A percentile compares a stretch with the other conserved stretches of the same genome.
phyloP scores from a whole-genome alignment of 176 grass and related monocot species.

The Dactylis glomerata region DNA sequence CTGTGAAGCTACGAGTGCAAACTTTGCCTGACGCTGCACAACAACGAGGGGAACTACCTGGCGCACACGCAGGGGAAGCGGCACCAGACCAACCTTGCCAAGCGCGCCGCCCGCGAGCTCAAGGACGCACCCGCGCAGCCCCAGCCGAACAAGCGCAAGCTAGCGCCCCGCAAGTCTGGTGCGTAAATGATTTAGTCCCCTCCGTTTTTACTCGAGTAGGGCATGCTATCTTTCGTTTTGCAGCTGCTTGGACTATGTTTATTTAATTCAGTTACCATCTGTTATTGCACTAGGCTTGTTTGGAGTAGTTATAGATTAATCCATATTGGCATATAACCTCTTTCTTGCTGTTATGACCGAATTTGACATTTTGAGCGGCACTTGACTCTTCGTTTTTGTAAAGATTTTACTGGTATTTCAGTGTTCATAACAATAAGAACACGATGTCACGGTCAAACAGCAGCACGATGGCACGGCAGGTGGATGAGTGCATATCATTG shows the following conservation, averaged over 20 bases:
- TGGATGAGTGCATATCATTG: no score
- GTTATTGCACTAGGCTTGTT: background rate
- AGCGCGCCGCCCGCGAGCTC: constrained; percentile 88
- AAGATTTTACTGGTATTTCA: background rate
- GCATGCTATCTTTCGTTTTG: background rate
- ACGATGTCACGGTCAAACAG: no score
- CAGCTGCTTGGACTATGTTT: background rate
- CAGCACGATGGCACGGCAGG: no score
- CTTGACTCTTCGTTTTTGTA: background rate
- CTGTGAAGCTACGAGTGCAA: constrained; percentile 84
- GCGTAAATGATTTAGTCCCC: background rate
- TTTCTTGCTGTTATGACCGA: background rate
- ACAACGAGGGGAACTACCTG: constrained; percentile 98
- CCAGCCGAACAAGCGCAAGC: constrained; percentile 93
- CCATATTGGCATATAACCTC: background rate
- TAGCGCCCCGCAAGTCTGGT: constrained; percentile 83
- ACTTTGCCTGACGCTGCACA: constrained; percentile 90
- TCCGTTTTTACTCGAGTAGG: background rate
- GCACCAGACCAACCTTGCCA: constrained; percentile 97
- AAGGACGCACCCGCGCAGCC: constrained; percentile 91
- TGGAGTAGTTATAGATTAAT: background rate
- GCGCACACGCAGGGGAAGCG: constrained; percentile 97
- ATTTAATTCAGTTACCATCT: background rate
- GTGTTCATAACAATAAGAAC: no score
- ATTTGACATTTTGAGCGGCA: background rate